These are phyloP conservation scores for Dioscorea zingiberensis DNA, from an alignment of 106 monocot species.

Conservation along the genomic window DNA sequence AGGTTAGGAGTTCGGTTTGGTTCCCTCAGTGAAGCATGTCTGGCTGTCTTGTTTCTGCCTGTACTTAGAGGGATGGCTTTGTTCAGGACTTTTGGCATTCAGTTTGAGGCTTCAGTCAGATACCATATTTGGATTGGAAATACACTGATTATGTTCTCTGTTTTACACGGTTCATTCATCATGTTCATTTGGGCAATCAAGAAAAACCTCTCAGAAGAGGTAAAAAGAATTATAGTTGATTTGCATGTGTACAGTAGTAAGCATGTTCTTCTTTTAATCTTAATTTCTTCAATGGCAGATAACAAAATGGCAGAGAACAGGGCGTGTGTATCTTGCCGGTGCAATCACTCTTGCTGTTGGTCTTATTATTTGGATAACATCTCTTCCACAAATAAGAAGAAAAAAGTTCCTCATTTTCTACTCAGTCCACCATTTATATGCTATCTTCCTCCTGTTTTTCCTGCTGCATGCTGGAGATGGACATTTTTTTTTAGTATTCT, in stretches of 20 bases:
- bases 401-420: conserved; percentile 67
- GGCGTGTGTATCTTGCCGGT: conserved; percentile 69
- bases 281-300: conserved; percentile 42
- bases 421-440: conserved; percentile 59
- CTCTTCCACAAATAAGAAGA: conserved; percentile 65
- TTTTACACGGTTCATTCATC: conserved; percentile 56
- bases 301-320: conserved; percentile 61
- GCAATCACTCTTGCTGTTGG: conserved; percentile 29
- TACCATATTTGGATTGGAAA: conserved; percentile 83
- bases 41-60: conserved; percentile 57
- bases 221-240: too few relatives aligned
- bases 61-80: conserved; percentile 62
- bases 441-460: conserved; percentile 61
- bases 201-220: conserved; percentile 40
- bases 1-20: conserved; percentile 56
- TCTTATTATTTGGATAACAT: conserved; percentile 66
- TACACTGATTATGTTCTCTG: conserved; percentile 35
- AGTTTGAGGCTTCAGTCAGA: conserved; percentile 75
- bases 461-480: conserved; percentile 69
- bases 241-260: too few relatives aligned
- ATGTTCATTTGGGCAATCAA: conserved; percentile 57
- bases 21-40: conserved; percentile 66
- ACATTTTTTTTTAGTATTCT: conserved; percentile 63
- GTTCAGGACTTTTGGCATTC: conserved; percentile 39
- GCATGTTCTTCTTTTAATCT: too few relatives aligned